Conservation (phyloP, 352 stramenopile genomes). For the Peronospora farinosa region DNA sequence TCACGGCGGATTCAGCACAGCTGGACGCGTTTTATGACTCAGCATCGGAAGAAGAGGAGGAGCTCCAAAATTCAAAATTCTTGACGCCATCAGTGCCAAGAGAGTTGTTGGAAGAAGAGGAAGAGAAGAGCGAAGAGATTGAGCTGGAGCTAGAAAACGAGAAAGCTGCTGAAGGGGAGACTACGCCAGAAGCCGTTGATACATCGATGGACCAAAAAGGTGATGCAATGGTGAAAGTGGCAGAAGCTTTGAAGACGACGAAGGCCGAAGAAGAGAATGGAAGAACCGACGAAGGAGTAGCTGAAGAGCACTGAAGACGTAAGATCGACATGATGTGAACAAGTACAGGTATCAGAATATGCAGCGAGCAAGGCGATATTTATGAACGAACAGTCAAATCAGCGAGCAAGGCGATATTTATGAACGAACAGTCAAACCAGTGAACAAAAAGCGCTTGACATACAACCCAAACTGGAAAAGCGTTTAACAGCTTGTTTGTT, state of each 20-base stretch:
- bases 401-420: slow-evolving; percentile 22
- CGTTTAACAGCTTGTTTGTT: neutral
- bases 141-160: neutral
- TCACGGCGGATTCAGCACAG: slow-evolving; percentile 49
- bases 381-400: slow-evolving; percentile 19
- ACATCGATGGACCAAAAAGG: neutral
- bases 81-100: slow-evolving; percentile 6
- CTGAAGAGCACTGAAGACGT: slow-evolving; percentile 3
- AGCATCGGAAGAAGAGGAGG: slow-evolving; percentile 33
- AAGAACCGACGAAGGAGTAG: neutral
- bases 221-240: neutral
- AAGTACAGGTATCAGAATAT: slow-evolving; percentile 16
- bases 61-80: slow-evolving; percentile 13
- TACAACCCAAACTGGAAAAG: slow-evolving; percentile 11
- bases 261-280: neutral
- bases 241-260: neutral
- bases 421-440: slow-evolving; percentile 14
- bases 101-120: slow-evolving; percentile 26
- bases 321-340: slow-evolving; percentile 12
- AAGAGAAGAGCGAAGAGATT: slow-evolving; percentile 27
- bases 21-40: slow-evolving; percentile 78
- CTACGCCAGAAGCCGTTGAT: neutral
- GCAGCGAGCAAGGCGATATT: slow-evolving; percentile 22
- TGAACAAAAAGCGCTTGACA: slow-evolving; percentile 3
- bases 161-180: neutral